Evolutionary conservation across 495 filamentous ascomycete species (phyloP), one percentile per base, ranked within the genome.

Genomic region (Penicillium manginii): DNA sequence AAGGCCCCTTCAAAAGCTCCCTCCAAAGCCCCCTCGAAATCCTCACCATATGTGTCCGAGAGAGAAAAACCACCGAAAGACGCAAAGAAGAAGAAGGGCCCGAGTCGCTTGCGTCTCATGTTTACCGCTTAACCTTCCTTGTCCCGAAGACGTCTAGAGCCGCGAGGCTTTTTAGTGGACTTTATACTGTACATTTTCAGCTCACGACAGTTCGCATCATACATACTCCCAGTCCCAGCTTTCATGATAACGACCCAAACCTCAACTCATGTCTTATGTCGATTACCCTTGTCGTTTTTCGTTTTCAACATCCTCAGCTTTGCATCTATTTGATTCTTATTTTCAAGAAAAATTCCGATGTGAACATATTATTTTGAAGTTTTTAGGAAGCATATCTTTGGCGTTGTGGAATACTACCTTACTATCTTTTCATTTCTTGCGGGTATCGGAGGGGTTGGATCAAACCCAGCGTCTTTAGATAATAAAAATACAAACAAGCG

Each of bases 71-170:
- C 71, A 22, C 63, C 72, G n/a, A 76, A 69, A 51, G 73, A 77
- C 45, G 9, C 45, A 19, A 76, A 79, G 55, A 71, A 67, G 53
- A 70, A 68, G 53, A 78, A 77, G 51, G 71, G 70, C 17, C 71
- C 78, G 18, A 80, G 76, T 47, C 69, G 67, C 14, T 55, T 80
- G 45, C 73, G 76, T 32, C 57, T 79, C n/a, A 77, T 80, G 73
- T 78, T 80, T 54, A 77, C 70, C 14, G 59, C 73, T 52, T 79
- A 53, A 74, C 32, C 5, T 29, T 11, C 21, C 45, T 11, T 47
- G 1, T 4, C 11, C 10, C 4, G 22, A 29, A 47, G 45, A 47
- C 15, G 10, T 47, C 11, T 29, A 26, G 45, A n/a, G 22, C 45
- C 45, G 45, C 45, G 22, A 47, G 45, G 45, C 22, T 26, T 47